A percentile compares a stretch with the other conserved stretches of the same genome.
These are phyloP conservation scores for Saccharomycopsis malanga DNA, from an alignment of 805 yeast genomes.

Conservation along the genomic window DNA sequence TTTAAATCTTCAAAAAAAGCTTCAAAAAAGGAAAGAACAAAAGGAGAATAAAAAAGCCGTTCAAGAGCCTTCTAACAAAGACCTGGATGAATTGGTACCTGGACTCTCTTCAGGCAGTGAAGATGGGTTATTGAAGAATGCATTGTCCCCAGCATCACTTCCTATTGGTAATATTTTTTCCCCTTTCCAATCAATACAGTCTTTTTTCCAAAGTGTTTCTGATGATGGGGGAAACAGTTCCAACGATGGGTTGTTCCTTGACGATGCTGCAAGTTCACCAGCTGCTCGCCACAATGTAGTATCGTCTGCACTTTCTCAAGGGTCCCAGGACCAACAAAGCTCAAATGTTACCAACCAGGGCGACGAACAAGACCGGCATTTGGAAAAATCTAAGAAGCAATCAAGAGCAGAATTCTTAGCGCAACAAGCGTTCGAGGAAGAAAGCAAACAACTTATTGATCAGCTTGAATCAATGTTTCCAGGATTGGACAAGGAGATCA, in stretches of 20 bases:
- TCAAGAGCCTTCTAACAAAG: slow-evolving; percentile 1
- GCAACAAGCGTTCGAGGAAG: slow-evolving; percentile 34
- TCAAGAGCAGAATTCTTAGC: slow-evolving; percentile 34
- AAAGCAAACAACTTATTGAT: slow-evolving; percentile 39
- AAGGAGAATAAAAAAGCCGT: neutral
- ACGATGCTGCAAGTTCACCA: neutral
- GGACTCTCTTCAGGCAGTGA: neutral
- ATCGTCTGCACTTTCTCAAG: slow-evolving; percentile 21
- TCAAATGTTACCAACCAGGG: neutral
- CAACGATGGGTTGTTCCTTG: neutral
- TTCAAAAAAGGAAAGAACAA: slow-evolving; percentile 3
- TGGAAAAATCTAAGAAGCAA: slow-evolving; percentile 30
- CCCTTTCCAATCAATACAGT: slow-evolving; percentile 19
- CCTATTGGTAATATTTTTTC: slow-evolving; percentile 15
- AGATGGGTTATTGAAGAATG: neutral
- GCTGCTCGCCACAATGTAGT: neutral
- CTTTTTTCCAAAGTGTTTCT: slow-evolving; percentile 14
- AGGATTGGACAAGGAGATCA: slow-evolving; percentile 54
- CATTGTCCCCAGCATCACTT: slow-evolving; percentile 1
- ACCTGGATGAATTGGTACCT: neutral
- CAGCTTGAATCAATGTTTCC: slow-evolving; percentile 70
- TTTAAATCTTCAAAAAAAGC: slow-evolving; percentile 30
- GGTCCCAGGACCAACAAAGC: neutral
- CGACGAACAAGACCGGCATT: slow-evolving; percentile 18
- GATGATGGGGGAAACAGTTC: neutral